Evolutionary conservation across 495 filamentous ascomycete genomes (phyloP).

Genomic region (Penicillium diatomitis): DNA sequence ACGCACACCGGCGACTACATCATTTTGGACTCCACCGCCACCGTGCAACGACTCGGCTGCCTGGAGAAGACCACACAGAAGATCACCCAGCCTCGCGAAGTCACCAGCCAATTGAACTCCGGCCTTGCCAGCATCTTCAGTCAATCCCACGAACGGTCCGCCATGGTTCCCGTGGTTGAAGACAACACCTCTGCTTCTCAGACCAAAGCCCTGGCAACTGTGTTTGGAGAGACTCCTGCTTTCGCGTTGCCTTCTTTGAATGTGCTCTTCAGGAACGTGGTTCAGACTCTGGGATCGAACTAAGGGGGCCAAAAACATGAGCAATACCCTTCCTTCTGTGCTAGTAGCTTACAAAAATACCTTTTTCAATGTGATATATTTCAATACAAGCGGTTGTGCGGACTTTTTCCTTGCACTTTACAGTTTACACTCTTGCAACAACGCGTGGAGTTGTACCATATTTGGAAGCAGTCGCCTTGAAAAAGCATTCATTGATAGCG

Average conservation of each 20-base stretch:
- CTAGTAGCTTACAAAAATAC: too few species aligned
- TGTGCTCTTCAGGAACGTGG: constrained; percentile 70
- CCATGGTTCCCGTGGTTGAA: constrained; percentile 27
- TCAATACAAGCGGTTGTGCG: too few species aligned
- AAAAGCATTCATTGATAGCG: too few species aligned
- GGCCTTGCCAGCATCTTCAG: constrained; percentile 43
- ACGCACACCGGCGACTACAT: constrained; percentile 49
- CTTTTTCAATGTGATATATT: constrained; percentile 1
- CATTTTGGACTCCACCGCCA: constrained; percentile 33
- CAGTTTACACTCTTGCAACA: too few species aligned
- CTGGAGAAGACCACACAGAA: constrained; percentile 44
- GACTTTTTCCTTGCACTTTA: too few species aligned
- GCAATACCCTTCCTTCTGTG: too few species aligned
- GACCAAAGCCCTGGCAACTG: constrained; percentile 55
- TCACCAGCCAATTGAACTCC: constrained; percentile 35
- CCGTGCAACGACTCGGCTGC: constrained; percentile 43
- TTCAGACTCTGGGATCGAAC: constrained; percentile 23
- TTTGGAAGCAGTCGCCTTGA: too few species aligned
- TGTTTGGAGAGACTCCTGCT: constrained; percentile 66
- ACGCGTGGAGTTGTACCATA: too few species aligned
- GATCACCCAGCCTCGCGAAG: constrained; percentile 37
- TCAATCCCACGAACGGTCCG: constrained; percentile 10
- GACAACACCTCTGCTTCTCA: constrained; percentile 44
- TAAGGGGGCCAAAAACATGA: neutral
- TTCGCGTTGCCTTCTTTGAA: constrained; percentile 70